Evolutionary conservation across 139 green algal genomes (phyloP).

Genomic region (Micractinium sp.): DNA sequence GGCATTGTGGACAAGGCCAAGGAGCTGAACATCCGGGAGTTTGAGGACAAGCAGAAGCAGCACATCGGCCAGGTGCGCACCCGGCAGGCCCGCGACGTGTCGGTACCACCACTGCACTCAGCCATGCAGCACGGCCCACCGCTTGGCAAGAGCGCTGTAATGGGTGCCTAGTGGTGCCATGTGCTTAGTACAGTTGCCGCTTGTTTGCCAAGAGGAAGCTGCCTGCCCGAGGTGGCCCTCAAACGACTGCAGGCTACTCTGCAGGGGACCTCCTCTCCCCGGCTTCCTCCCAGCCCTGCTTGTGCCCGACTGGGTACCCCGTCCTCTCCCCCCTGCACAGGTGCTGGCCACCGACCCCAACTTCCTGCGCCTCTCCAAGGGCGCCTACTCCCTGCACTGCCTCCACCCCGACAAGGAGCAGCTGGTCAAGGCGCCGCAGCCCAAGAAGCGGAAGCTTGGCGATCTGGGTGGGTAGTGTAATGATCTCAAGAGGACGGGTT

Average conservation of each 20-base stretch:
- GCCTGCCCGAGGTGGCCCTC: too few relatives aligned
- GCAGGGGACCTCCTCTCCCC: too few relatives aligned
- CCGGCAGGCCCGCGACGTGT: too few relatives aligned
- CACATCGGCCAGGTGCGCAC: neutral
- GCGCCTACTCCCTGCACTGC: slow-evolving; percentile 44
- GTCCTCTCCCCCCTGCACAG: neutral
- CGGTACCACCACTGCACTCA: too few relatives aligned
- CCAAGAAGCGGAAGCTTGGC: slow-evolving; percentile 21
- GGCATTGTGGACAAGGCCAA: slow-evolving; percentile 19
- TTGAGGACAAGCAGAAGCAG: slow-evolving; percentile 20
- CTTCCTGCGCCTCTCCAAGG: slow-evolving; percentile 36
- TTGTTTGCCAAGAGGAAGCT: too few relatives aligned
- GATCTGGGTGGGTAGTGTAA: neutral
- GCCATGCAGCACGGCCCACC: too few relatives aligned
- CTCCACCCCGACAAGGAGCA: slow-evolving; percentile 35
- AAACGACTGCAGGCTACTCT: too few relatives aligned
- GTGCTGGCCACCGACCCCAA: slow-evolving; percentile 31
- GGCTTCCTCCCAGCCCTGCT: neutral
- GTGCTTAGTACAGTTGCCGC: too few relatives aligned
- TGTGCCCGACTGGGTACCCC: too few relatives aligned
- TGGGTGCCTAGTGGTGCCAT: too few relatives aligned
- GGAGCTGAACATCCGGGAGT: slow-evolving; percentile 9
- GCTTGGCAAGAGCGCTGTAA: too few relatives aligned
- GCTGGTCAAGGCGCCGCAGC: slow-evolving; percentile 2
- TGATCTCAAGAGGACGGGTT: too few relatives aligned